Base-by-base conservation (phyloP, 768 basidiomycete genomes). In the Termitomyces heimii region DNA sequence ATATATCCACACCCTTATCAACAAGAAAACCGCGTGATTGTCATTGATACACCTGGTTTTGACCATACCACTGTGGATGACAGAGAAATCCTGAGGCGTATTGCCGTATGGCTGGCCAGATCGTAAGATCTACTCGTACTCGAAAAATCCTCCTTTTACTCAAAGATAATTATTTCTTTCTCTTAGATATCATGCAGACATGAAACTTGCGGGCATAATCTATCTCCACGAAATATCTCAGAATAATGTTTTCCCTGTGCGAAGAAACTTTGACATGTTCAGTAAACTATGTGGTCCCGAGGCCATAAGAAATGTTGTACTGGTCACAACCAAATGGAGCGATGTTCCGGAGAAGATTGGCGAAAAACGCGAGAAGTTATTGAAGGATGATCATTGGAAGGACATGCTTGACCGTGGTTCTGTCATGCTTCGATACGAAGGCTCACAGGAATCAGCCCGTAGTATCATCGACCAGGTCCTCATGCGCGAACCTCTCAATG, bases 281-380 rank as follows among this genome's bases (percentile, higher is more conserved):
- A 70, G 69, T 28, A 72, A 78, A 54, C 70, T 82, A 14, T 80
- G 80, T 57, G 80, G 80, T 28, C 69, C 73, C n/a, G 65, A 56
- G 34, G 70, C 76, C 4, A 71, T 79, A 57, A 71, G 71, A 51
- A 77, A 79, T 56, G 77, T 82, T 43, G 68, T 79, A 46, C 71
- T 82, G 57, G 73, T 71, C 39, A 80, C 80, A 51, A 81, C 75
- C 16, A 79, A 75, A 72, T 81, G 80, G 79, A 69, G 67, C n/a
- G 69, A 70, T 53, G 72, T 76, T 26, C 56, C 54, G 22, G 31
- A 32, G 14, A 52, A 54, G 5, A 12, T 63, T 2, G 62, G 54
- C n/a, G 47, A 53, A n/a, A 32, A 53, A 29, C 59, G 62, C 26
- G 62, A 63, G 39, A 54, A 31, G 26, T 9, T 55, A 43, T 20